phyloP scores from a whole-genome alignment of 1,139 yeast species.

The Neolecta irregularis region DNA sequence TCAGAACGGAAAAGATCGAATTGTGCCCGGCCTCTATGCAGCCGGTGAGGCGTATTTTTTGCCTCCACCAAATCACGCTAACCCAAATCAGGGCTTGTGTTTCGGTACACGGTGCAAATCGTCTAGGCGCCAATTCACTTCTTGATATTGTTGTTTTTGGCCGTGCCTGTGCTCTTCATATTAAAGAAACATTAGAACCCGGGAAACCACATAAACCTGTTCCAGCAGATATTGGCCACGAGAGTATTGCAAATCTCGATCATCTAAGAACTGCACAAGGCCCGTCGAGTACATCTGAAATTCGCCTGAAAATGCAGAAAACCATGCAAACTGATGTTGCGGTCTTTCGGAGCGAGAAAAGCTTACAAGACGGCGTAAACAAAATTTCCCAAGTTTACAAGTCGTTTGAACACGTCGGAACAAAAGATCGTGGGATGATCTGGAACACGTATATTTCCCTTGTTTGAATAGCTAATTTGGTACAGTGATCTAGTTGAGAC shows the following conservation, averaged over 20 bases:
- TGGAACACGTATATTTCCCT: background rate
- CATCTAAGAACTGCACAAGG: conserved; percentile 75
- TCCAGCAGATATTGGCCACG: conserved; percentile 75
- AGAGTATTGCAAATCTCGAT: conserved; percentile 83
- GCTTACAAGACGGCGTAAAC: conserved; percentile 81
- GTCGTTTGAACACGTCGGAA: conserved; percentile 56
- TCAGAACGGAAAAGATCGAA: conserved; percentile 76
- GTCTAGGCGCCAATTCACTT: conserved; percentile 97
- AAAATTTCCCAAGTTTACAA: conserved; percentile 64
- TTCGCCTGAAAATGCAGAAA: conserved; percentile 85
- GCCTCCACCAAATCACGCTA: too few relatives aligned
- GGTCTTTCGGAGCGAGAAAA: conserved; percentile 87
- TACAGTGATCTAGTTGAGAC: conserved; percentile 94
- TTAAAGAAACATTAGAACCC: conserved; percentile 71
- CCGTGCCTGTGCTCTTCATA: conserved; percentile 92
- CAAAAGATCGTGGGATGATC: conserved; percentile 93
- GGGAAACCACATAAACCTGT: conserved; percentile 70
- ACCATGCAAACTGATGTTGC: conserved; percentile 96
- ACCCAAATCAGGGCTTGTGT: too few relatives aligned
- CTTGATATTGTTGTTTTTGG: conserved; percentile 95
- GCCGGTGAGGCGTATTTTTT: conserved; percentile 99
- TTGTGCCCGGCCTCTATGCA: conserved; percentile 87
- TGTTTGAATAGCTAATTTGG: conserved; percentile 33
- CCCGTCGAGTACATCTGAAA: conserved; percentile 64
- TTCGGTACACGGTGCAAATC: conserved; percentile 97